A percentile compares a stretch with the other conserved stretches of the same genome.
phyloP scores from a whole-genome alignment of 2,329 filamentous ascomycete genomes.

The Xylariaceae sp. region DNA sequence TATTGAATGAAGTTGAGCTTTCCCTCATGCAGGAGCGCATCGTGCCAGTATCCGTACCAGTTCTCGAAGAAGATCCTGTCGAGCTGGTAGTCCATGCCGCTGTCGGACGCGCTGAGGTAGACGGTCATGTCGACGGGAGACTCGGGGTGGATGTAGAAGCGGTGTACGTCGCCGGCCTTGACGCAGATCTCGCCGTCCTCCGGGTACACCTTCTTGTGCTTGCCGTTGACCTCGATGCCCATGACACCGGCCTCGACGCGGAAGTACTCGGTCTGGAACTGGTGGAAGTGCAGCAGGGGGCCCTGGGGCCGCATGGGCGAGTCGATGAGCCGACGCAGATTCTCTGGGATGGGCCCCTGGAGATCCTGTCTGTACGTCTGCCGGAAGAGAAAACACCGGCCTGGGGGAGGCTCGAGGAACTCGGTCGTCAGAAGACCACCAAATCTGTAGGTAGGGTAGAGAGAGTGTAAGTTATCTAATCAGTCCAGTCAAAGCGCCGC shows the following conservation, averaged over 20 bases:
- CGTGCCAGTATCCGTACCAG: constrained; percentile 34
- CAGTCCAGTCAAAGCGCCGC: no score
- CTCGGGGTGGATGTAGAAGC: constrained; percentile 22
- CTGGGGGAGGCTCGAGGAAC: constrained; percentile 27
- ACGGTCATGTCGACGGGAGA: constrained; percentile 17
- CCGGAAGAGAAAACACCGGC: constrained; percentile 24
- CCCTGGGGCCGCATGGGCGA: constrained; percentile 13
- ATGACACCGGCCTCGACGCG: constrained; percentile 25
- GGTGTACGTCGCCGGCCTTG: constrained; percentile 21
- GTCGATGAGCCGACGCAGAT: constrained; percentile 4
- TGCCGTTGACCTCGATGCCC: constrained; percentile 27
- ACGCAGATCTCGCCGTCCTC: constrained; percentile 29
- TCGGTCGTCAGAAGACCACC: constrained; percentile 21
- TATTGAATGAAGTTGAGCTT: constrained; percentile 30
- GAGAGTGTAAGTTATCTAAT: neutral
- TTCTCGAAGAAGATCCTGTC: constrained; percentile 34
- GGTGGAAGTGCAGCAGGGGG: constrained; percentile 31
- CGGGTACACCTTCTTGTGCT: constrained; percentile 17
- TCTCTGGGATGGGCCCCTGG: constrained; percentile 6
- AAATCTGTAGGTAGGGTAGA: constrained; percentile 5
- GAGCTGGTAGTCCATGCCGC: constrained; percentile 25
- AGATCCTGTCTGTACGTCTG: constrained; percentile 22
- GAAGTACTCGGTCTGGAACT: constrained; percentile 30
- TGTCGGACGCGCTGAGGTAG: constrained; percentile 23
- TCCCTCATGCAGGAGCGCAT: constrained; percentile 24